Evolutionary conservation across 2,329 filamentous ascomycete species (phyloP), one percentile per base, ranked within the genome.

Genomic region (Coniosporium tulheliwenetii): DNA sequence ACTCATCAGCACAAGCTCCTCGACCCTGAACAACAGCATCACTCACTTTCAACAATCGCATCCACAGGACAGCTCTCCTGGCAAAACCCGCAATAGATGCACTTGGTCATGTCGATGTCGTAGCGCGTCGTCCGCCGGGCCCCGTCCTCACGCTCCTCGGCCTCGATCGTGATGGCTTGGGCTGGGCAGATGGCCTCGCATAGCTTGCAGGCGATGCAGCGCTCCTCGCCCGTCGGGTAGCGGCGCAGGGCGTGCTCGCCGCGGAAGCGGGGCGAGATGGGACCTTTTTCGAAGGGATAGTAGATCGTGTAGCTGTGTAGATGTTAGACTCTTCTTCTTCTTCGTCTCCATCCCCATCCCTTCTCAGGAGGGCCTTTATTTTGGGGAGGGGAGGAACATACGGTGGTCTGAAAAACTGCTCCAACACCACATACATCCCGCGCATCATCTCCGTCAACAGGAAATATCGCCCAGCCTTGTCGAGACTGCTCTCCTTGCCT

Each of bases 81-180:
- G 76, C 91, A 96, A 70, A 93, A 93, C 39, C 91, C 91, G 63
- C 91, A 96, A 77, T 96, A 98, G 66, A 98, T 98, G 70, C 91
- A 98, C 75, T 98, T 98, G 57, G 91, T 96, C 91, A 98, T 98
- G 67, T 98, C 91, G 59, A 98, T 95, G 62, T 98, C 91, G 68
- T 98, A 98, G 60, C 89, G 79, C 44, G 89, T 95, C 39, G 91
- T 98, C 59, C 91, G 79, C 64, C 91, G 79, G 57, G 85, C 93
- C 48, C 91, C 91, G 56, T 98, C 91, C 57, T 84, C 85, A 59
- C 91, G 86, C 72, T 98, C 91, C 65, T 98, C 91, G 43, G 91
- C 91, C 69, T 98, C 91, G 55, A 98, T 98, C 40, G 91, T 98
- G 64, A 98, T 98, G 57, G 91, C 91, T 67, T 94, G 85, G 43